Evolutionary conservation across 805 yeast species (phyloP), one percentile per base, ranked within the genome.

Genomic region (Suhomyces pyralidae): DNA sequence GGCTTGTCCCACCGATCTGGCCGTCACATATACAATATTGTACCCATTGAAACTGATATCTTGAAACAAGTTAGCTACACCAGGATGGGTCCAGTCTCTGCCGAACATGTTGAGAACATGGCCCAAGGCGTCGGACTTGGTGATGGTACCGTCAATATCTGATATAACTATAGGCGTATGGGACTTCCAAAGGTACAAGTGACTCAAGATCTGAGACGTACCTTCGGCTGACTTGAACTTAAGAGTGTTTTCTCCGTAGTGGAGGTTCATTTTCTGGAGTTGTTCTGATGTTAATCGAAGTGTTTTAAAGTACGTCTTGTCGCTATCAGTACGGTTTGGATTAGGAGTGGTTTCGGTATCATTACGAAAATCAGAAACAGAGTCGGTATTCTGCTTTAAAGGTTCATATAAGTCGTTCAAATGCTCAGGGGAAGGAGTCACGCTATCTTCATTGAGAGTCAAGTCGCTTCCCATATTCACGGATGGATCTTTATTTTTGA

Each of bases 91-190:
- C 99, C 99, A 94, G 73, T 94, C 99, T 60, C 90, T 82, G 4
- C 99, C 99, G 36, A 94, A 76, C 83, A 93, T 84, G 15, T 94
- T 91, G 68, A 94, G 76, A 2, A 94, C 93, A 69, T 94, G 99
- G 2, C 99, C 99, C 62, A 94, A 74, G 0, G 99, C 99, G 73
- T 94, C 99, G 0, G 97, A 91, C 69, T 91, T 92, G 15, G 99
- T 94, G 58, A 94, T 94, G 1, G 99, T 94, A 15, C 99, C 99
- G 68, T 94, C 99, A 53, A 94, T 94, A 71, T 94, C 99, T 7
- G 97, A 90, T 24, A 94, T 93, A 6, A 94, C 99, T 42, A 94
- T 88, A 1, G 98, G 97, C 0, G 86, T 85, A 52, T 83, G 78
- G 58, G 85, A 79, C 57, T 84, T 83, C 99, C 99, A 94, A 40